Evolutionary conservation across 192 early-diverging fungal genomes (phyloP).

Genomic region (Backusella psychrophila): DNA sequence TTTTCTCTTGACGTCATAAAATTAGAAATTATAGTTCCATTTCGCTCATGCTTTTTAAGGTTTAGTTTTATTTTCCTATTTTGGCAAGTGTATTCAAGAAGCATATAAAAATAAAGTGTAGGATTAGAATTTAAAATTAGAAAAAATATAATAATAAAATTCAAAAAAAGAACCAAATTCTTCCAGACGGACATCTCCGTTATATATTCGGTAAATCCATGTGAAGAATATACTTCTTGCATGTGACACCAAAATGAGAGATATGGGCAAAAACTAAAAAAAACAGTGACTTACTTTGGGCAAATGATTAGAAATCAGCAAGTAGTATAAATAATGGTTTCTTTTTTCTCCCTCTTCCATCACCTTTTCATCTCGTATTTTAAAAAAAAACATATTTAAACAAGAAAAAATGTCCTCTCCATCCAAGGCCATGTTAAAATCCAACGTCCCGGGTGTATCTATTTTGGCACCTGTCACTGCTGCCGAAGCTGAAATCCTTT

Average conservation of each 20-base stretch:
- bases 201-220: background rate
- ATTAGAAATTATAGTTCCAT: background rate
- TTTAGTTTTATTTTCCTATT: background rate
- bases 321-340: background rate
- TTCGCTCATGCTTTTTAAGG: background rate
- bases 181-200: background rate
- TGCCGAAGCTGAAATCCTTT: conserved; percentile 70
- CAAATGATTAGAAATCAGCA: background rate
- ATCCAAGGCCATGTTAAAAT: conserved; percentile 1
- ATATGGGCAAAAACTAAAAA: background rate
- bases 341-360: background rate
- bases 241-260: conserved; percentile 1
- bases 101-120: background rate
- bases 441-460: conserved; percentile 62
- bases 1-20: background rate
- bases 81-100: background rate
- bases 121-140: background rate
- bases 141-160: background rate
- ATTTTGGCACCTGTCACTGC: conserved; percentile 63
- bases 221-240: background rate
- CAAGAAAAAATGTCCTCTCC: background rate
- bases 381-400: background rate
- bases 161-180: background rate
- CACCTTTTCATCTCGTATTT: background rate
- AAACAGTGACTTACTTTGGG: background rate